Evolutionary conservation across 495 filamentous ascomycete genomes (phyloP).

Genomic region (Tuber melanosporum): DNA sequence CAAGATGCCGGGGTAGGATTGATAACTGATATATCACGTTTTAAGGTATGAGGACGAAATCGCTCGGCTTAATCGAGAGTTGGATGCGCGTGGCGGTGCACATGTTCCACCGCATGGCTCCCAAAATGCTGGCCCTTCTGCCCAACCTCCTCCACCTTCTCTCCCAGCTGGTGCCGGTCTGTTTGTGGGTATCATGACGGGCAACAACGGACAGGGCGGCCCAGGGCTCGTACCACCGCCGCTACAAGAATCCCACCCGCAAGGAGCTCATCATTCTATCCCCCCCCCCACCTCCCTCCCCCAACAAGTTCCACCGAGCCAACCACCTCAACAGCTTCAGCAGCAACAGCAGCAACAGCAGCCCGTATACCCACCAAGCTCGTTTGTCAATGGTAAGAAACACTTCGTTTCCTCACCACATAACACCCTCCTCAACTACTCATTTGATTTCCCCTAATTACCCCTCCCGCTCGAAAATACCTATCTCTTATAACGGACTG

Average conservation of each 20-base stretch:
- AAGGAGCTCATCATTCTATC: slow-evolving; percentile 43
- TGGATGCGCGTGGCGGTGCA: slow-evolving; percentile 72
- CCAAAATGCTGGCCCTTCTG: slow-evolving; percentile 65
- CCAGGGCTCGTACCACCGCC: slow-evolving; percentile 80
- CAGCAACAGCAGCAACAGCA: slow-evolving; percentile 44
- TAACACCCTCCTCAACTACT: not conserved
- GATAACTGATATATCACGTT: slow-evolving; percentile 15
- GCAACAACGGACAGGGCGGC: slow-evolving; percentile 72
- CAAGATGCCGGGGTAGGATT: not conserved
- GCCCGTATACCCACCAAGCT: slow-evolving; percentile 47
- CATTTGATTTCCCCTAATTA: slow-evolving; percentile 11
- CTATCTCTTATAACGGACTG: slow-evolving; percentile 1
- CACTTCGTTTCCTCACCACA: slow-evolving; percentile 22
- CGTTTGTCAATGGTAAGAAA: slow-evolving; percentile 57
- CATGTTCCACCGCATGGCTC: slow-evolving; percentile 59
- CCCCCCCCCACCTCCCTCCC: slow-evolving; percentile 49
- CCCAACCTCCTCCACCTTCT: slow-evolving; percentile 70
- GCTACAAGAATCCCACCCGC: slow-evolving; percentile 52
- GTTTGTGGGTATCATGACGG: slow-evolving; percentile 93
- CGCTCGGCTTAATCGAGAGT: slow-evolving; percentile 71
- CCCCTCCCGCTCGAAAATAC: slow-evolving; percentile 11
- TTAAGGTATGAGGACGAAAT: slow-evolving; percentile 90
- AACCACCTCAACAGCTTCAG: slow-evolving; percentile 46
- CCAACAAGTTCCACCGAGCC: slow-evolving; percentile 34
- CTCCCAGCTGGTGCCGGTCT: slow-evolving; percentile 90